A percentile compares a stretch with the other conserved stretches of the same genome.
Evolutionary conservation across 2,329 filamentous ascomycete genomes (phyloP).

Genomic region (Cercospora beticola): DNA sequence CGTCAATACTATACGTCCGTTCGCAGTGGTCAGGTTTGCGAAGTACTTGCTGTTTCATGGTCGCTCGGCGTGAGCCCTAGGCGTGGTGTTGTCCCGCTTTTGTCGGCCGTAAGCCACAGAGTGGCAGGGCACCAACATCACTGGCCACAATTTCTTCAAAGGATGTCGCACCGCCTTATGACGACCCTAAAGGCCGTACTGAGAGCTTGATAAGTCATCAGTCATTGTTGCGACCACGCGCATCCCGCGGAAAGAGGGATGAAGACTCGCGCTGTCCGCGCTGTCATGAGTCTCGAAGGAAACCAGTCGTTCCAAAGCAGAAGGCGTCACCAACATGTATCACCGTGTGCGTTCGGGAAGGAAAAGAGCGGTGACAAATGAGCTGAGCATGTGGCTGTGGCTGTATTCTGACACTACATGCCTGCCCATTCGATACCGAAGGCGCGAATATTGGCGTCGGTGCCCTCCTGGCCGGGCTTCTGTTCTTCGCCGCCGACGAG

Average conservation of each 20-base stretch:
- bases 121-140: not conserved
- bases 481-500: slow-evolving; percentile 70
- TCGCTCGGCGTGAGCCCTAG: not conserved
- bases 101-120: not conserved
- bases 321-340: not conserved
- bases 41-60: not conserved
- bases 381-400: not conserved
- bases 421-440: slow-evolving; percentile 94
- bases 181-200: not conserved
- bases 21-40: not conserved
- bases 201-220: not conserved
- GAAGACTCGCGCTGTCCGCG: not conserved
- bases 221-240: not conserved
- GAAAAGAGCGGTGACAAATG: not conserved
- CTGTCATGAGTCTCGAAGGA: not conserved
- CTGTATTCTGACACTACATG: slow-evolving; percentile 59
- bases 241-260: not conserved
- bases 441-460: slow-evolving; percentile 55
- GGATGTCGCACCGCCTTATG: not conserved
- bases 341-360: not conserved
- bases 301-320: not conserved
- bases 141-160: not conserved
- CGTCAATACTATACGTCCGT: not conserved
- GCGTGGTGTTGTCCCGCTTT: not conserved
- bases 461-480: slow-evolving; percentile 30